These are phyloP conservation scores for Sphaceloma murrayae DNA, from an alignment of 2,329 filamentous ascomycete species.

Conservation along the genomic window DNA sequence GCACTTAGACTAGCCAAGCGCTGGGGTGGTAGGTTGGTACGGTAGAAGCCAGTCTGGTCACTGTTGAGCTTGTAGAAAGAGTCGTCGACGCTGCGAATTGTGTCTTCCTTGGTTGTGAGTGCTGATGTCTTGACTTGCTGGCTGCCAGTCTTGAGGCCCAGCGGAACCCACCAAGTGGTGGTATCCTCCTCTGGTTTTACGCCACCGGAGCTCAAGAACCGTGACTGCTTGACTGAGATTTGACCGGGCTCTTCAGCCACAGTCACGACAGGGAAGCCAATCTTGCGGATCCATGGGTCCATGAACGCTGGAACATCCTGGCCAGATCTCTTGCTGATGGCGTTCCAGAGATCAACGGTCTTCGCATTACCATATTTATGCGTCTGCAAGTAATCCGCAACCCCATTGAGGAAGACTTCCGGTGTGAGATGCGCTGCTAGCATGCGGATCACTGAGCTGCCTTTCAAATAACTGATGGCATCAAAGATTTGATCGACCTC, in stretches of 20 bases:
- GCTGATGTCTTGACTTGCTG: constrained; percentile 55
- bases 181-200: constrained; percentile 83
- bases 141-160: constrained; percentile 70
- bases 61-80: constrained; percentile 92
- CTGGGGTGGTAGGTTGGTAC: constrained; percentile 83
- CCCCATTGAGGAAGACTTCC: constrained; percentile 81
- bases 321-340: constrained; percentile 76
- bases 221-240: constrained; percentile 71
- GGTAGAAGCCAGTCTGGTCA: constrained; percentile 79
- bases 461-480: constrained; percentile 91
- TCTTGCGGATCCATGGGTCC: constrained; percentile 90
- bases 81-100: constrained; percentile 61
- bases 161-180: constrained; percentile 91
- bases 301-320: constrained; percentile 81
- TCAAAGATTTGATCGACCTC: constrained; percentile 99
- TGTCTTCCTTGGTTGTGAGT: constrained; percentile 67
- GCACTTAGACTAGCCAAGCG: constrained; percentile 71
- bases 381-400: constrained; percentile 77
- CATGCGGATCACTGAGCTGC: constrained; percentile 95
- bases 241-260: constrained; percentile 75
- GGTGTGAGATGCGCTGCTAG: constrained; percentile 80
- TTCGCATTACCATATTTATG: constrained; percentile 86
- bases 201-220: constrained; percentile 87
- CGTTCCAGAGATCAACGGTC: constrained; percentile 83
- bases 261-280: constrained; percentile 85